Base-by-base conservation (phyloP, 2,329 filamentous ascomycete species). In the Fonsecaea nubica region DNA sequence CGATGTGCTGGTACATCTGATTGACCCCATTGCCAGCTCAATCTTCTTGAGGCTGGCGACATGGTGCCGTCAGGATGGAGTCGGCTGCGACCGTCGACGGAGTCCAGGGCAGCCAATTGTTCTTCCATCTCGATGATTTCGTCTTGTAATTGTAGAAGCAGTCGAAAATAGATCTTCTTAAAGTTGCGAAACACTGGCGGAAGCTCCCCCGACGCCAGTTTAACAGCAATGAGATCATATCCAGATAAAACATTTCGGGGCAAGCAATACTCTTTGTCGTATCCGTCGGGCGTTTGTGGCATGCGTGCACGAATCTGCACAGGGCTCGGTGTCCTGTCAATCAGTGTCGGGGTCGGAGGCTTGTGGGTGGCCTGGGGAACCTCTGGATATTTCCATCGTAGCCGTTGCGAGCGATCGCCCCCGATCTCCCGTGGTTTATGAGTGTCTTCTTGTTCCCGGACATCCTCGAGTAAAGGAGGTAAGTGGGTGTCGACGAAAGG, bases 141-240 rank as follows among this genome's bases (percentile, higher is more conserved):
- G 74, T 96, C 92, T 77, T 97, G 93, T 15, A 96, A 83, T 69
- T 95, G 89, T 0, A 97, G 82, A 2, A 97, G 80, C 2, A 96
- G 80, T 2, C 93, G 89, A 75, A 96, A 92, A 73, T 95, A 93
- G 18, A 97, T 80, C 10, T 87, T 85, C 75, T 92, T 89, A 74
- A 97, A 97, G 64, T 89, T 89, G 52, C 93, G 87, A 76, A 96
- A 97, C 65, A 96, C 85, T 0, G 92, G 92, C 3, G 77, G 75
- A 12, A 78, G 73, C 36, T 64, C 68, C 33, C 71, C 77, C 71
- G 69, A 72, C 5, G 83, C 81, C 4, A 91, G 75, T 57, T 82
- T 83, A 1, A 84, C 81, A 1, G 89, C 87, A 9, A 91, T 76
- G 2, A 87, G 80, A 70, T 90, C 86, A 72, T 91, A 91, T 21